Base-by-base conservation (phyloP, 208 protist species). In the Acanthamoeba sp. region DNA sequence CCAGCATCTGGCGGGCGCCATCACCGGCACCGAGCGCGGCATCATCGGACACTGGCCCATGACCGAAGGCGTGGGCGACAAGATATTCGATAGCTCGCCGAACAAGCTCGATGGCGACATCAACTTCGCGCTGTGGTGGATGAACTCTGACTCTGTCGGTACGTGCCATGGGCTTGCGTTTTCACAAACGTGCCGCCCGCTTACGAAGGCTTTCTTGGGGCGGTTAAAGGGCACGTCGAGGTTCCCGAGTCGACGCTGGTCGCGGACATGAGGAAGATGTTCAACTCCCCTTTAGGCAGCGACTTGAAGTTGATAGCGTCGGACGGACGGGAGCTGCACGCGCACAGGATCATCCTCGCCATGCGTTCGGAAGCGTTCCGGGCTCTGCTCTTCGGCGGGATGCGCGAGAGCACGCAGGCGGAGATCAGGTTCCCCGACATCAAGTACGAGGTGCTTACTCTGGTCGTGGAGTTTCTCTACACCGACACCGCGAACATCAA, bases 311-410 rank as follows among this genome's bases (percentile, higher is more conserved):
- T 89, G 48, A 64, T 89, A 38, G 80, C 80, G 36, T 24, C 80
- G 2, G 80, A 89, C 45, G 80, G 80, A 14, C 80, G 80, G 36
- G 52, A 66, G 48, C 27, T 89, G n/a, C 32, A 89, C 50, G 80
- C 80, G 32, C 80, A 89, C 80, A 89, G 64, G 80, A 89, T 89
- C 80, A 89, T 89, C 80, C 80, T 89, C 52, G 80, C 80, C 50
- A 89, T 27, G 16, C 80, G 80, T n/a, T 89, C 80, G 52, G 80
- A 89, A 40, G 50, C 80, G n/a, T 89, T 89, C 34, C 40, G 32
- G 9, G 80, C 80, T 14, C 52, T 89, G 27, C 80, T 89, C 45
- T 89, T 89, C 32, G 80, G 80, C 3, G 80, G 80, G 32, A 89
- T 89, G 80, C 42, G 52, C 16, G 80, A 89, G 80, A 89, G 80